These are phyloP conservation scores for Mycotypha africana DNA, from an alignment of 371 early-diverging fungal species.

Conservation along the genomic window DNA sequence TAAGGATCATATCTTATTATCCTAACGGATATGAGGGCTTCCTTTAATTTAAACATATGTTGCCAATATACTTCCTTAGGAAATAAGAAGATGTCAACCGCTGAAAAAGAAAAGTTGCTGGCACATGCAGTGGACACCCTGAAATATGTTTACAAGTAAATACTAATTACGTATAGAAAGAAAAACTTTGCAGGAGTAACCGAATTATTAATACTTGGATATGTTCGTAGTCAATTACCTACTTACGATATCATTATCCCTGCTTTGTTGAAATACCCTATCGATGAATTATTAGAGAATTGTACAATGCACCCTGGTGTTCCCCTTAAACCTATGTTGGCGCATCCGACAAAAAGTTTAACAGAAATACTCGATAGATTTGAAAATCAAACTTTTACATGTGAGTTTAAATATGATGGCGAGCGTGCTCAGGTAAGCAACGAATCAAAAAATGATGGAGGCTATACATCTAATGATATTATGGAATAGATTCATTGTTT, in stretches of 20 bases:
- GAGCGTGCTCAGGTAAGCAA: slow-evolving; percentile 93
- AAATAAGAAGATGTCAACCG: slow-evolving; percentile 41
- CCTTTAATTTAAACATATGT: too few relatives aligned
- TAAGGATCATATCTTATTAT: too few relatives aligned
- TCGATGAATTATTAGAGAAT: slow-evolving; percentile 54
- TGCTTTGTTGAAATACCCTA: slow-evolving; percentile 72
- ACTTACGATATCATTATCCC: slow-evolving; percentile 88
- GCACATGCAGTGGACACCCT: slow-evolving; percentile 69
- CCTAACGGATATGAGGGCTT: too few relatives aligned
- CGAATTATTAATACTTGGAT: not conserved
- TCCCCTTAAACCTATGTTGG: slow-evolving; percentile 99
- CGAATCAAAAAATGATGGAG: not conserved
- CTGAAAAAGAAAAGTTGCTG: slow-evolving; percentile 53
- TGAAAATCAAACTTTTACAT: slow-evolving; percentile 87
- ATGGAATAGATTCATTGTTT: slow-evolving; percentile 69
- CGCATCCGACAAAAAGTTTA: slow-evolving; percentile 96
- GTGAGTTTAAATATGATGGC: slow-evolving; percentile 99
- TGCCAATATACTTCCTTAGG: not conserved
- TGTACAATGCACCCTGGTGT: slow-evolving; percentile 95
- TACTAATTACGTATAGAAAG: too few relatives aligned
- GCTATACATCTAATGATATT: not conserved
- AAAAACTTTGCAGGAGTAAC: not conserved
- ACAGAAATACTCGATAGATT: slow-evolving; percentile 94
- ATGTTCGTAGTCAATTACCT: slow-evolving; percentile 68
- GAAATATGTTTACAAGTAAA: slow-evolving; percentile 88